Conservation (phyloP, 2,329 filamentous ascomycete genomes). For the Scleromitrula shiraiana region DNA sequence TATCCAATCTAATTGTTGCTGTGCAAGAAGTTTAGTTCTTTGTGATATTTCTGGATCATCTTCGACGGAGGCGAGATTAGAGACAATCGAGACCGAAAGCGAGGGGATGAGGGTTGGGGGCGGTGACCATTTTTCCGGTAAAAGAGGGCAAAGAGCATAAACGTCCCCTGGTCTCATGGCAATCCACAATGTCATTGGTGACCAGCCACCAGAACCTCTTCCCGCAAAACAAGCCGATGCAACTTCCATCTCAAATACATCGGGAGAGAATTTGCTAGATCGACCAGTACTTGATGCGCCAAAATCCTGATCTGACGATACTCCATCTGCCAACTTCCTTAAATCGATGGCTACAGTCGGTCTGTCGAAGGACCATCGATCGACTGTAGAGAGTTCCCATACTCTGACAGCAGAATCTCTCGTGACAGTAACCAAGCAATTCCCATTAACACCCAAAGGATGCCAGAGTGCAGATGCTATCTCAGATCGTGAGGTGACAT, state of each 20-base stretch:
- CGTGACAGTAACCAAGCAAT: constrained; percentile 80
- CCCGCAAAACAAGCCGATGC: constrained; percentile 75
- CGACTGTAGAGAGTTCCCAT: constrained; percentile 80
- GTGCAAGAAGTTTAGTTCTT: constrained; percentile 47
- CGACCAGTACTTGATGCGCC: constrained; percentile 64
- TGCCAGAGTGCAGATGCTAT: constrained; percentile 86
- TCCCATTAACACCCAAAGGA: constrained; percentile 74
- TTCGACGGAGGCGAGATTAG: constrained; percentile 57
- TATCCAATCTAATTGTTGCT: constrained; percentile 62
- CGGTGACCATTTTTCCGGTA: constrained; percentile 80
- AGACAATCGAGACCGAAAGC: constrained; percentile 73
- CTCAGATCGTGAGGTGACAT: constrained; percentile 77
- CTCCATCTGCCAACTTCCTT: constrained; percentile 80
- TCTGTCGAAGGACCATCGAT: constrained; percentile 80
- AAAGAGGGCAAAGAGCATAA: constrained; percentile 83
- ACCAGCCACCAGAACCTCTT: constrained; percentile 71
- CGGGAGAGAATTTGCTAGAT: constrained; percentile 78
- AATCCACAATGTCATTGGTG: constrained; percentile 91
- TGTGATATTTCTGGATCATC: constrained; percentile 48
- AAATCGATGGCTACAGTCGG: constrained; percentile 80
- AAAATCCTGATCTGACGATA: constrained; percentile 75
- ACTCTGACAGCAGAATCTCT: constrained; percentile 79
- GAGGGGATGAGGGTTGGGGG: constrained; percentile 71
- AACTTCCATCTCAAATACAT: constrained; percentile 88
- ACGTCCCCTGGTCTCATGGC: constrained; percentile 93